These are phyloP conservation scores for Diaporthe ilicicola DNA, from an alignment of 2,329 filamentous ascomycete genomes.

Conservation along the genomic window DNA sequence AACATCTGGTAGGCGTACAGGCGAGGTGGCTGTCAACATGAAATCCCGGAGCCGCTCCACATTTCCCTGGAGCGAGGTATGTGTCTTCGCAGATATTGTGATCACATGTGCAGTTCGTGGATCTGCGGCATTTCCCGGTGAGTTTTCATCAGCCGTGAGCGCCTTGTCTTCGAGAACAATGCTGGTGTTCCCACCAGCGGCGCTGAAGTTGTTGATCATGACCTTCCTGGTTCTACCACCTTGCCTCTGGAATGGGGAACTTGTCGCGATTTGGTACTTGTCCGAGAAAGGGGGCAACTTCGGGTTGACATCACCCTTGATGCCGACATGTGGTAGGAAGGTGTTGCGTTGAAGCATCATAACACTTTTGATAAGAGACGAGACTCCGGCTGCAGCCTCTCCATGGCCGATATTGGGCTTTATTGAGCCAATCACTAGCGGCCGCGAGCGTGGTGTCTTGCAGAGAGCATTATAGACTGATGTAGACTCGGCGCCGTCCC, in stretches of 20 bases:
- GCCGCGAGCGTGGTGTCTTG: slow-evolving; percentile 38
- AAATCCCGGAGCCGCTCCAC: slow-evolving; percentile 50
- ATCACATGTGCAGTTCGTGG: slow-evolving; percentile 52
- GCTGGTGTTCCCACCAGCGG: slow-evolving; percentile 66
- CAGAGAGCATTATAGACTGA: slow-evolving; percentile 68
- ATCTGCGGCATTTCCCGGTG: slow-evolving; percentile 39
- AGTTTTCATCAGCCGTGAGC: slow-evolving; percentile 23
- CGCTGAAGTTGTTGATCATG: slow-evolving; percentile 66
- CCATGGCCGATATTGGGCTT: slow-evolving; percentile 48
- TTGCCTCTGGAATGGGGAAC: neutral
- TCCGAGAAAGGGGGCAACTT: slow-evolving; percentile 37
- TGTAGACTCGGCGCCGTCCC: slow-evolving; percentile 82
- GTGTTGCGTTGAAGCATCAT: slow-evolving; percentile 34
- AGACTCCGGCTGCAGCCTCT: slow-evolving; percentile 33
- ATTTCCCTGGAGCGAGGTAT: slow-evolving; percentile 53
- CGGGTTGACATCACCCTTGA: slow-evolving; percentile 35
- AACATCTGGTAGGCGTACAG: slow-evolving; percentile 61
- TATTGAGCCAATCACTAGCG: slow-evolving; percentile 68
- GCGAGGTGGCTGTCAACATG: slow-evolving; percentile 59
- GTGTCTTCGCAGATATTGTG: slow-evolving; percentile 55
- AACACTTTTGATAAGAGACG: slow-evolving; percentile 36
- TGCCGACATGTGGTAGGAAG: slow-evolving; percentile 35
- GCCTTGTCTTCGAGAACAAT: slow-evolving; percentile 59
- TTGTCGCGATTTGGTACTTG: neutral
- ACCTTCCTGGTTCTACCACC: slow-evolving; percentile 45